Percentiles rank a stretch among this genome's conserved stretches.
phyloP scores from a whole-genome alignment of 2,329 filamentous ascomycete genomes.

The Fusarium camptoceras region DNA sequence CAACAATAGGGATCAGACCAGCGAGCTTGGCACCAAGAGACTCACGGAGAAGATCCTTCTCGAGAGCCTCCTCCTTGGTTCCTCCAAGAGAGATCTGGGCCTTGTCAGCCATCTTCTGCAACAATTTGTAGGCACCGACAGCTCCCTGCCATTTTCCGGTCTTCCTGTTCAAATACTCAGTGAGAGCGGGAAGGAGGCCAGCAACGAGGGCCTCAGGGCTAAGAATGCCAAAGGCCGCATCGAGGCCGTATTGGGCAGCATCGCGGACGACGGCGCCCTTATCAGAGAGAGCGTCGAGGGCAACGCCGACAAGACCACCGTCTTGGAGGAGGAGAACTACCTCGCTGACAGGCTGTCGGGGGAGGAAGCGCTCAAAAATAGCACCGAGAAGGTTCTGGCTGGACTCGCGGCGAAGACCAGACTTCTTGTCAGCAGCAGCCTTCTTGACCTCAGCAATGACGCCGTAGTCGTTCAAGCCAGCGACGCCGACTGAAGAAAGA shows the following conservation, averaged over 20 bases:
- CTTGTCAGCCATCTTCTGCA: conserved; percentile 96
- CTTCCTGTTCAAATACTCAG: conserved; percentile 80
- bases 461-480: conserved; percentile 65
- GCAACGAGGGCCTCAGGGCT: conserved; percentile 84
- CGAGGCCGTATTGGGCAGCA: conserved; percentile 92
- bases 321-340: conserved; percentile 85
- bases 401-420: conserved; percentile 83
- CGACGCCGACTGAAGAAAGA: conserved; percentile 64
- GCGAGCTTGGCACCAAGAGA: conserved; percentile 91
- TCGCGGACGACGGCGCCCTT: conserved; percentile 91
- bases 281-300: conserved; percentile 87
- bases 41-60: conserved; percentile 91
- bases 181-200: conserved; percentile 82
- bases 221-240: conserved; percentile 84
- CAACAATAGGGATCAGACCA: conserved; percentile 88
- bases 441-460: conserved; percentile 70
- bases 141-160: conserved; percentile 98
- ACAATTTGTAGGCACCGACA: conserved; percentile 83
- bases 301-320: conserved; percentile 75
- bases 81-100: conserved; percentile 83
- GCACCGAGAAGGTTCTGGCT: conserved; percentile 96
- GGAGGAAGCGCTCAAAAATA: conserved; percentile 89
- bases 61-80: conserved; percentile 83
- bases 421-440: conserved; percentile 94
- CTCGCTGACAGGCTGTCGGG: conserved; percentile 81